Conservation (phyloP, 345 rosid genomes). For the Melaleuca quinquenervia region DNA sequence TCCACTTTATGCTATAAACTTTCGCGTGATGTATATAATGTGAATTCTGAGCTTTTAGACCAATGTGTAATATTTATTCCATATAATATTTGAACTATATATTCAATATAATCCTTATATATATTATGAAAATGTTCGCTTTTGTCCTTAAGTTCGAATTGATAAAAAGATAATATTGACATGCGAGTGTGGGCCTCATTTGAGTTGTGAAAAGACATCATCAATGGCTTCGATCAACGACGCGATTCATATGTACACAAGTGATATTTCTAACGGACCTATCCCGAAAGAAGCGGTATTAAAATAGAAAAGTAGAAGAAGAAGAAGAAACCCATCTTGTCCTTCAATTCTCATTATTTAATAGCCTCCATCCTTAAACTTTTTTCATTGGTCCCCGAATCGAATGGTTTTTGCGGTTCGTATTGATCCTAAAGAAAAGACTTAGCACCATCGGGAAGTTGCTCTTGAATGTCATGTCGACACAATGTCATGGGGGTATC, state of each 20-base stretch:
- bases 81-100: fast-evolving
- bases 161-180: background rate
- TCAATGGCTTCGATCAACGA: background rate
- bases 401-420: background rate
- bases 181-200: background rate
- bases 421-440: background rate
- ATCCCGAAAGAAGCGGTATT: background rate
- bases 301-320: background rate
- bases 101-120: background rate
- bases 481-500: background rate
- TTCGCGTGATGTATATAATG: too few relatives aligned
- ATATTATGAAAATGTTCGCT: background rate
- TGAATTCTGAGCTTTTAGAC: background rate
- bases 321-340: background rate
- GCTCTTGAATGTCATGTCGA: background rate
- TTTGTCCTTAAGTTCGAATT: background rate
- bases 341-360: background rate
- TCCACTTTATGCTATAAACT: too few relatives aligned
- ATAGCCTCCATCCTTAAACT: background rate
- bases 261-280: background rate
- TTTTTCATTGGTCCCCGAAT: background rate
- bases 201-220: background rate
- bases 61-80: too few relatives aligned
- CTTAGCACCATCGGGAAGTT: background rate
- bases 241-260: background rate